Evolutionary conservation across 352 stramenopile species (phyloP).

Genomic region (Thraustotheca clavata): DNA sequence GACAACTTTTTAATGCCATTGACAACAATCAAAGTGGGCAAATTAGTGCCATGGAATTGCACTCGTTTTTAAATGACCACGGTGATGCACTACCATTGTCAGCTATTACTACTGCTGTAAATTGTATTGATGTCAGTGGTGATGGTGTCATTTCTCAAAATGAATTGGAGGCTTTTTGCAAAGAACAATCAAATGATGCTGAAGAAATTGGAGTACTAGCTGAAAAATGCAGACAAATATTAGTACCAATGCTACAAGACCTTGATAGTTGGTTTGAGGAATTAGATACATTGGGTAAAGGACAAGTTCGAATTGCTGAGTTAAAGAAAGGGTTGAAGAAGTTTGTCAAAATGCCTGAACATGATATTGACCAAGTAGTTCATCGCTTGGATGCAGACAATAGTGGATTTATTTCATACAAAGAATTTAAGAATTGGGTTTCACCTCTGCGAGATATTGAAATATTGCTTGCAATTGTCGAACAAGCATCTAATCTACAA

Average conservation of each 20-base stretch:
- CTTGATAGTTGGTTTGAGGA: constrained; percentile 45
- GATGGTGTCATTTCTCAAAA: constrained; percentile 48
- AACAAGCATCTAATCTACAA: constrained; percentile 5
- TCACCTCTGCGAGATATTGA: constrained; percentile 53
- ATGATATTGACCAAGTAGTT: constrained; percentile 31
- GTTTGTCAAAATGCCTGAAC: constrained; percentile 18
- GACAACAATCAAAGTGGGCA: constrained; percentile 45
- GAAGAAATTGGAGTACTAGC: constrained; percentile 20
- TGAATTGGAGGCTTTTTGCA: constrained; percentile 42
- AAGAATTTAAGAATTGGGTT: constrained; percentile 40
- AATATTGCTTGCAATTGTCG: constrained; percentile 37
- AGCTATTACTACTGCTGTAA: constrained; percentile 26
- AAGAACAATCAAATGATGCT: not conserved
- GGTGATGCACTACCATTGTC: not conserved
- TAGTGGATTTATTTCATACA: constrained; percentile 61
- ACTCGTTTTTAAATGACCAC: constrained; percentile 32
- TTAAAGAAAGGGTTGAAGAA: constrained; percentile 43
- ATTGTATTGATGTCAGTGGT: constrained; percentile 38
- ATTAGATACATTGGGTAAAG: constrained; percentile 23
- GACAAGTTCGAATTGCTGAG: constrained; percentile 45
- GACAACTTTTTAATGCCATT: constrained; percentile 36
- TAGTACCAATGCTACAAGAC: constrained; percentile 27
- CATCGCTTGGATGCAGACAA: constrained; percentile 42
- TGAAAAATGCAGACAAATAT: constrained; percentile 24
- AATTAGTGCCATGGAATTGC: constrained; percentile 42